Percentiles rank a stretch among this genome's conserved stretches.
These are phyloP conservation scores for Trichoderma asperelloides DNA, from an alignment of 495 filamentous ascomycete genomes.

Conservation along the genomic window DNA sequence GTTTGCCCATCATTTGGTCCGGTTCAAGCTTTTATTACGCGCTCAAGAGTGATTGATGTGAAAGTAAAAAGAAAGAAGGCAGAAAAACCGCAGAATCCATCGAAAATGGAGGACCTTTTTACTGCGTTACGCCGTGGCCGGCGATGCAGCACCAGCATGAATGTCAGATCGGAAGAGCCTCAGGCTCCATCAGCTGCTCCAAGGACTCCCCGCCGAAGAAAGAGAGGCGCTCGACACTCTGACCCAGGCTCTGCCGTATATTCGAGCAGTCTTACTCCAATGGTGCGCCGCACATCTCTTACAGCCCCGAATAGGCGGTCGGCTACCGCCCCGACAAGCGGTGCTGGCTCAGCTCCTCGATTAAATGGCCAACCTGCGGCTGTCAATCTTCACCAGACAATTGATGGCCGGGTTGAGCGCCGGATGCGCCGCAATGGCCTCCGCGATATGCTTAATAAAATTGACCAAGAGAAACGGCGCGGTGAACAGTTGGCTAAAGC, in stretches of 20 bases:
- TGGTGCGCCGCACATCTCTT: conserved; percentile 51
- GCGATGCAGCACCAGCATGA: conserved; percentile 9
- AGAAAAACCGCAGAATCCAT: neutral
- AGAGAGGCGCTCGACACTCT: conserved; percentile 59
- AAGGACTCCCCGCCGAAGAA: conserved; percentile 28
- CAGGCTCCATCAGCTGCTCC: neutral
- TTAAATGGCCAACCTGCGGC: conserved; percentile 46
- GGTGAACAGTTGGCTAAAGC: conserved; percentile 26
- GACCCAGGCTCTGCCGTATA: conserved; percentile 48
- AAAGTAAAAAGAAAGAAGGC: neutral
- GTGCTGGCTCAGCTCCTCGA: conserved; percentile 20
- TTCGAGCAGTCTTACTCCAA: conserved; percentile 62
- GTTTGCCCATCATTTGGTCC: neutral
- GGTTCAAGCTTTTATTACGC: neutral
- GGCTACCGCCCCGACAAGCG: conserved; percentile 25
- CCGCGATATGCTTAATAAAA: conserved; percentile 64
- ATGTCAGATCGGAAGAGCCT: neutral
- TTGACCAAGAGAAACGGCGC: conserved; percentile 48
- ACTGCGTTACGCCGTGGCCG: conserved; percentile 22
- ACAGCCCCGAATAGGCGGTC: conserved; percentile 29
- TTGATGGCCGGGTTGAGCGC: conserved; percentile 64
- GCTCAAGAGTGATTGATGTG: neutral
- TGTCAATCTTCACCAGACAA: conserved; percentile 44
- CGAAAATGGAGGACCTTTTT: conserved; percentile 14
- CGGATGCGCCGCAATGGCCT: conserved; percentile 61